Percentiles rank a stretch among this genome's conserved stretches.
Conservation (phyloP, 495 filamentous ascomycete species). For the Aspergillus ellipticus region DNA sequence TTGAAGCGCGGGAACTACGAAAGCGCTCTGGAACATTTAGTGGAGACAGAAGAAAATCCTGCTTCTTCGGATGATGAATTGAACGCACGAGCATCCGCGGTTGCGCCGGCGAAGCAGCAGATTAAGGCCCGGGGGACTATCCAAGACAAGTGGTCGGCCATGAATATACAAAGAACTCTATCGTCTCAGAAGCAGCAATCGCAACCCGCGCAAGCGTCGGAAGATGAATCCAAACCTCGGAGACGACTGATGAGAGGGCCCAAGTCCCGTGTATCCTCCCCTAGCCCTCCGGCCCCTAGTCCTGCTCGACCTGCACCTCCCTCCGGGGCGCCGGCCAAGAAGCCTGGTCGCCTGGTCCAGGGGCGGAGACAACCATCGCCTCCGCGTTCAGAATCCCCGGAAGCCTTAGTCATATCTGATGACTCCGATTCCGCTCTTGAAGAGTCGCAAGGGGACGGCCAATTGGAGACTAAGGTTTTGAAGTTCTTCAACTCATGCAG, state of each 20-base stretch:
- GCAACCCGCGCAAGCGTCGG: slow-evolving; percentile 13
- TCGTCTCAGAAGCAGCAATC: slow-evolving; percentile 11
- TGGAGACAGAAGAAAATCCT: slow-evolving; percentile 19
- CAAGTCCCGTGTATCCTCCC: slow-evolving; percentile 25
- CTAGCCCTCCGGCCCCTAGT: slow-evolving; percentile 21
- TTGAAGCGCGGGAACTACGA: slow-evolving; percentile 53
- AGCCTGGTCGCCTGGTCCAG: slow-evolving; percentile 51
- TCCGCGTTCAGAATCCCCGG: slow-evolving; percentile 36
- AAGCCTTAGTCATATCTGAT: slow-evolving; percentile 44
- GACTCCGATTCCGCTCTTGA: slow-evolving; percentile 55
- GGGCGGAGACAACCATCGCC: slow-evolving; percentile 51
- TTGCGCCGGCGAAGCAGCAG: slow-evolving; percentile 49
- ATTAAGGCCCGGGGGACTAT: slow-evolving; percentile 59
- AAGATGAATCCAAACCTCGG: slow-evolving; percentile 31
- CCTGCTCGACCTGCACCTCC: slow-evolving; percentile 22
- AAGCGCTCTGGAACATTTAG: slow-evolving; percentile 53
- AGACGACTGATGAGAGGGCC: slow-evolving; percentile 42
- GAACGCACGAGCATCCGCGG: slow-evolving; percentile 14
- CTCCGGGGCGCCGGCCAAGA: slow-evolving; percentile 31
- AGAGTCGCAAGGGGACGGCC: slow-evolving; percentile 30
- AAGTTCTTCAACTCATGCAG: slow-evolving; percentile 81
- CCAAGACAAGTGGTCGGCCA: slow-evolving; percentile 57
- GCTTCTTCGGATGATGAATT: slow-evolving; percentile 42
- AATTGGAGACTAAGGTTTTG: slow-evolving; percentile 57
- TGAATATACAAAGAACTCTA: slow-evolving; percentile 28